Evolutionary conservation across 2,329 filamentous ascomycete genomes (phyloP).

Genomic region (Colletotrichum sp.): DNA sequence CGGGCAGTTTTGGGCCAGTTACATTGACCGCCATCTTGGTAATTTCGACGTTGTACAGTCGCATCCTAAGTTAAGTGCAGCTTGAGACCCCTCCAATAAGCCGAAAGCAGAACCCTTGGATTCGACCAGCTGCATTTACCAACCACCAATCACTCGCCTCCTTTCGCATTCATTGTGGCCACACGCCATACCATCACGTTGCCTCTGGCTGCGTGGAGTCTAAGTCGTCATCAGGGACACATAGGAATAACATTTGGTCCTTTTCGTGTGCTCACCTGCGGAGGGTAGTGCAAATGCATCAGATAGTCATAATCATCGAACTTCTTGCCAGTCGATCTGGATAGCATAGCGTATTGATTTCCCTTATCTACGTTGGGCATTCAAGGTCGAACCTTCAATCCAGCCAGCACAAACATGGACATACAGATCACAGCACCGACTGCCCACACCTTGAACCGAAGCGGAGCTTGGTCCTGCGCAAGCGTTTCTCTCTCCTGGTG

Average conservation of each 20-base stretch:
- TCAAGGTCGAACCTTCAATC: neutral
- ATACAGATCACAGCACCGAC: neutral
- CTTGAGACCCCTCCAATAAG: neutral
- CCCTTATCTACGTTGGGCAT: neutral
- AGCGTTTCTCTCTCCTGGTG: neutral
- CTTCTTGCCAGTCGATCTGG: neutral
- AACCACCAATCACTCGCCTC: neutral
- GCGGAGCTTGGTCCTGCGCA: neutral
- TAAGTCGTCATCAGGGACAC: neutral
- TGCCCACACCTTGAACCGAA: neutral
- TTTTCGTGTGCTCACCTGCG: neutral
- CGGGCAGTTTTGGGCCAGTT: neutral
- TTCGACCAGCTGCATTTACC: neutral
- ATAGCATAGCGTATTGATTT: neutral
- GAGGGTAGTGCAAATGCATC: accelerated
- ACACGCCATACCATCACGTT: neutral
- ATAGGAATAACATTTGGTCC: neutral
- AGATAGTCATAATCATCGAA: neutral
- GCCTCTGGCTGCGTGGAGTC: neutral
- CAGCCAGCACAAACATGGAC: neutral
- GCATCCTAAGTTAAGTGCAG: neutral
- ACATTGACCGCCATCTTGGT: neutral
- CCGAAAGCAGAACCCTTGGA: neutral
- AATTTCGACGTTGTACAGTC: neutral
- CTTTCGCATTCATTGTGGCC: neutral